Conservation (phyloP, 164 flowering plant genomes). For the Liquidambar formosana region DNA sequence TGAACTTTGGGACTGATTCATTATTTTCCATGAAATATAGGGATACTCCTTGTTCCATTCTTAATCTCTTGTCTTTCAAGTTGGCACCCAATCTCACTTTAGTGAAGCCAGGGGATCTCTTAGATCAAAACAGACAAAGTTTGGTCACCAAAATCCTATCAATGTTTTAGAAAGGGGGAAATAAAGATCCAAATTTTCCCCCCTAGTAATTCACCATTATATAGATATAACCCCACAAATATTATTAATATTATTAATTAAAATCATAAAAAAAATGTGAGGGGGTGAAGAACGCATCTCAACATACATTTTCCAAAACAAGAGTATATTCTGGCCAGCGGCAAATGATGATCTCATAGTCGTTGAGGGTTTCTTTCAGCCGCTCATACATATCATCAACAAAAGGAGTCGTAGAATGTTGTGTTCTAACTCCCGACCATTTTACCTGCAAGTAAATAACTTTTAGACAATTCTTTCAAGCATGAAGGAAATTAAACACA, state of each 20-base stretch:
- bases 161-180: too few relatives aligned
- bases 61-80: too few relatives aligned
- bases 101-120: too few relatives aligned
- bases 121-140: too few relatives aligned
- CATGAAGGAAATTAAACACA: not conserved
- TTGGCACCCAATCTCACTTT: too few relatives aligned
- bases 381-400: constrained; percentile 92
- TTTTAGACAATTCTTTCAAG: constrained; percentile 5
- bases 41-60: too few relatives aligned
- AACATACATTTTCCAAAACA: constrained; percentile 78
- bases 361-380: constrained; percentile 68
- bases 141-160: too few relatives aligned
- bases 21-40: too few relatives aligned
- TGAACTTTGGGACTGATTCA: too few relatives aligned
- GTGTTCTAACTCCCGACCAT: constrained; percentile 93
- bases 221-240: not conserved
- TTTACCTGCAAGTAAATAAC: constrained; percentile 59
- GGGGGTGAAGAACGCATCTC: not conserved
- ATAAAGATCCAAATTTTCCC: too few relatives aligned
- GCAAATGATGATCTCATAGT: constrained; percentile 78
- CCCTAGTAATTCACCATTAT: too few relatives aligned
- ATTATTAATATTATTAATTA: not conserved
- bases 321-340: constrained; percentile 97
- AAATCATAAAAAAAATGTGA: not conserved
- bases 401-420: constrained; percentile 90